Percentiles rank a stretch among this genome's conserved stretches.
Evolutionary conservation across 73 alveolate genomes (phyloP).

Genomic region (Paramecium tetraurelia): DNA sequence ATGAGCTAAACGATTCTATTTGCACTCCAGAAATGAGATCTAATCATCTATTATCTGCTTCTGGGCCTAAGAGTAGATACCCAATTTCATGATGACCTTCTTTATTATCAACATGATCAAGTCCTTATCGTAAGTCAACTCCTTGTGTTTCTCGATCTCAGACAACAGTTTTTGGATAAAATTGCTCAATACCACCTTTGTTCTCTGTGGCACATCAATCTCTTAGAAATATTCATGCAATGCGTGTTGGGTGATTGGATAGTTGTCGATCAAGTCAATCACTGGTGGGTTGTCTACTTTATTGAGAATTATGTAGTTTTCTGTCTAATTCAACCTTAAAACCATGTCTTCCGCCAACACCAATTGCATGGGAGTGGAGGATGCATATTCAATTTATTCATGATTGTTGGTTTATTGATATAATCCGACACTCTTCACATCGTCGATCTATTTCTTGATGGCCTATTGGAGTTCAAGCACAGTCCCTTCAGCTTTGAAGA

Average conservation of each 20-base stretch:
- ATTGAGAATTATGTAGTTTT: constrained; percentile 35
- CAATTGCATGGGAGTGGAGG: constrained; percentile 46
- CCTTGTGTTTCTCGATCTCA: constrained; percentile 1
- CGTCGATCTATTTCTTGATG: not conserved
- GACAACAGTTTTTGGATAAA: not conserved
- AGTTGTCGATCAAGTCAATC: constrained; percentile 16
- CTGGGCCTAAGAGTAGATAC: not conserved
- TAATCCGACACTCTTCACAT: not conserved
- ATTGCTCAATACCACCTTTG: constrained; percentile 16
- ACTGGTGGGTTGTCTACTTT: constrained; percentile 47
- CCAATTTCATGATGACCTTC: constrained; percentile 6
- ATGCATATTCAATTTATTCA: constrained; percentile 32
- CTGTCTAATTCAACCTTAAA: constrained; percentile 5
- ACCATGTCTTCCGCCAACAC: constrained; percentile 45
- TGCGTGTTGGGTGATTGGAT: constrained; percentile 36
- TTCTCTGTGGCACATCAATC: constrained; percentile 37
- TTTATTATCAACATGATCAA: not conserved
- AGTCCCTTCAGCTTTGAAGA: not conserved
- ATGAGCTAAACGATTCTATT: not conserved
- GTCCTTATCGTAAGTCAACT: constrained; percentile 24
- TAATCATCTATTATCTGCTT: not conserved
- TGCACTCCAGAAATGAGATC: not conserved
- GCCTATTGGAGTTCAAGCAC: not conserved
- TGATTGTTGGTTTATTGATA: not conserved
- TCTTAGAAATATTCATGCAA: constrained; percentile 30